phyloP scores from a whole-genome alignment of 31 red algal species.

The Odonthalia washingtoniensis region DNA sequence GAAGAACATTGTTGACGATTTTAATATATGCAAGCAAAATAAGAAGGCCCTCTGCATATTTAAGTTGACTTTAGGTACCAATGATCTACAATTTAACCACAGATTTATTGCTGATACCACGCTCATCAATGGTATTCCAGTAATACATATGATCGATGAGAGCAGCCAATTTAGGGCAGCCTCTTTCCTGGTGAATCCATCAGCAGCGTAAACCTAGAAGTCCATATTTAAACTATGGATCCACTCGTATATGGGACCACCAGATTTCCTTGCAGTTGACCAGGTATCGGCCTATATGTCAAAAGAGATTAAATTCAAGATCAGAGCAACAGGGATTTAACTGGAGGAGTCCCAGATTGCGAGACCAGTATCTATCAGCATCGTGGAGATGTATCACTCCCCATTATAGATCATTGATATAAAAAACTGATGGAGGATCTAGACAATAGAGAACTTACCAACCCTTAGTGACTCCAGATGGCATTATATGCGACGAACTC shows the following conservation, averaged over 20 bases:
- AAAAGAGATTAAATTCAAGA: background rate
- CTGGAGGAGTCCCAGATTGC: background rate
- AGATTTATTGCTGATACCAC: background rate
- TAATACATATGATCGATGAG: background rate
- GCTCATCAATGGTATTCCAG: background rate
- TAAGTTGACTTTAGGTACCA: background rate
- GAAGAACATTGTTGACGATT: background rate
- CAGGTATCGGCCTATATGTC: background rate
- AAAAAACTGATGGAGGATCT: background rate
- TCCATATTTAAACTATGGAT: background rate
- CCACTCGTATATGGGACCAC: background rate
- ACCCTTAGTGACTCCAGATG: background rate
- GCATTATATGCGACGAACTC: background rate
- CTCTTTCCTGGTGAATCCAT: background rate
- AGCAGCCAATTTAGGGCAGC: background rate
- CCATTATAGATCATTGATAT: background rate
- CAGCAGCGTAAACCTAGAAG: background rate
- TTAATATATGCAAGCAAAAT: background rate
- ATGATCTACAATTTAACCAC: background rate
- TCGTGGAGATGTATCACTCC: background rate
- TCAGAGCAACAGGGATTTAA: background rate
- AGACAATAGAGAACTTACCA: background rate
- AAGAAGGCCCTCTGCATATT: background rate
- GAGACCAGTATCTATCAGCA: background rate
- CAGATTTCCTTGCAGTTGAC: too few relatives aligned